Evolutionary conservation across 306 rosid genomes (phyloP).

Genomic region (Pterocarpus santalinus): DNA sequence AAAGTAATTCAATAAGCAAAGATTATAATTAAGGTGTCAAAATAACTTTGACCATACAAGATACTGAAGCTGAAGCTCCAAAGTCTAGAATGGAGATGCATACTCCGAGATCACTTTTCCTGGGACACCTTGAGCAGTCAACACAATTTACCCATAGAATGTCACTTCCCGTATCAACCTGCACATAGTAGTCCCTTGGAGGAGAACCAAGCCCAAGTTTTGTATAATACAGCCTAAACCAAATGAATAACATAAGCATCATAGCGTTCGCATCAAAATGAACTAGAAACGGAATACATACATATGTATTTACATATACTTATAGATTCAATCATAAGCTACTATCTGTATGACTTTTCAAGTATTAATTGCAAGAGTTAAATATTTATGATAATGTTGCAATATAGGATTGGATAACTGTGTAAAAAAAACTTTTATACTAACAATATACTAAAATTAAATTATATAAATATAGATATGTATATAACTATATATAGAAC

Average conservation of each 20-base stretch:
- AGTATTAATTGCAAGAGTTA: no score
- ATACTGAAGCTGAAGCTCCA: not conserved
- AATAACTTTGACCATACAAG: conserved; percentile 25
- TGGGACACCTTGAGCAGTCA: conserved; percentile 81
- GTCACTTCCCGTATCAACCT: conserved; percentile 99
- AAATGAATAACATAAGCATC: conserved; percentile 35
- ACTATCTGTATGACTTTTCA: no score
- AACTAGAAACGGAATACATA: not conserved
- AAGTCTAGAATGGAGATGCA: conserved; percentile 44
- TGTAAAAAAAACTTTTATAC: no score
- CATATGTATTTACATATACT: no score
- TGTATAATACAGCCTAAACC: conserved; percentile 79
- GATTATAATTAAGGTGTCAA: conserved; percentile 14
- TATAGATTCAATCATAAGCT: no score
- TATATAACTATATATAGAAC: no score
- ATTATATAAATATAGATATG: no score
- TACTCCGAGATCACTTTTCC: conserved; percentile 78
- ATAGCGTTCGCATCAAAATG: not conserved
- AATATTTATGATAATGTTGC: no score
- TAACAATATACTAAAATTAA: no score
- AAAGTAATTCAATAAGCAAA: conserved; percentile 27
- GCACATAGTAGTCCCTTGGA: conserved; percentile 82
- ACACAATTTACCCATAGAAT: conserved; percentile 88
- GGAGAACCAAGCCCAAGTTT: conserved; percentile 91
- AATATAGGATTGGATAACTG: no score